These are phyloP conservation scores for Lathyrus oleraceus DNA, from an alignment of 306 rosid species.

Conservation along the genomic window DNA sequence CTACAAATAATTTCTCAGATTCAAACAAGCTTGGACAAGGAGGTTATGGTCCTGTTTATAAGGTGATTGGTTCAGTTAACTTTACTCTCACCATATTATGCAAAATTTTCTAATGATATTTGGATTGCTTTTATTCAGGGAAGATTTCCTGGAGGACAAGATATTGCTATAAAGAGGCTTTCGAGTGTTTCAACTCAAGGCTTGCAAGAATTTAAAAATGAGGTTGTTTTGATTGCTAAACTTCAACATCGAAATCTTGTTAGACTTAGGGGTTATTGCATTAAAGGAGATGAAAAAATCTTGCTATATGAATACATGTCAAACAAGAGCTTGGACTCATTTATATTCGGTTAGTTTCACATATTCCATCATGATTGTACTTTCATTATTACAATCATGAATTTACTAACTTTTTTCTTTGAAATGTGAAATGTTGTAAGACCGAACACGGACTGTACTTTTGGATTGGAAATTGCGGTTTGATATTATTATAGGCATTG, in stretches of 20 bases:
- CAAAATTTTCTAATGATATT: not conserved
- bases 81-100: not conserved
- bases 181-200: slow-evolving; percentile 53
- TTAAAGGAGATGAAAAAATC: slow-evolving; percentile 45
- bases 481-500: slow-evolving; percentile 36
- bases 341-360: slow-evolving; percentile 48
- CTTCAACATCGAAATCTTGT: slow-evolving; percentile 45
- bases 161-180: slow-evolving; percentile 55
- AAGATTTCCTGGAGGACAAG: slow-evolving; percentile 32
- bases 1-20: slow-evolving; percentile 44
- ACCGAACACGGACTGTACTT: not conserved
- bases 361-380: not conserved
- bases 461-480: slow-evolving; percentile 36
- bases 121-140: slow-evolving; percentile 35
- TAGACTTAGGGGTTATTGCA: slow-evolving; percentile 48
- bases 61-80: slow-evolving; percentile 34
- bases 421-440: slow-evolving; percentile 5
- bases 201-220: slow-evolving; percentile 4
- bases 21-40: slow-evolving; percentile 55
- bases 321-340: slow-evolving; percentile 52
- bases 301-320: slow-evolving; percentile 55
- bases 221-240: not conserved
- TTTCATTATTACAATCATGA: too few species aligned
- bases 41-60: slow-evolving; percentile 64
- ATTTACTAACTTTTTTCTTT: not conserved